Evolutionary conservation across 805 yeast genomes (phyloP).

Genomic region (Starmerella kuoi): DNA sequence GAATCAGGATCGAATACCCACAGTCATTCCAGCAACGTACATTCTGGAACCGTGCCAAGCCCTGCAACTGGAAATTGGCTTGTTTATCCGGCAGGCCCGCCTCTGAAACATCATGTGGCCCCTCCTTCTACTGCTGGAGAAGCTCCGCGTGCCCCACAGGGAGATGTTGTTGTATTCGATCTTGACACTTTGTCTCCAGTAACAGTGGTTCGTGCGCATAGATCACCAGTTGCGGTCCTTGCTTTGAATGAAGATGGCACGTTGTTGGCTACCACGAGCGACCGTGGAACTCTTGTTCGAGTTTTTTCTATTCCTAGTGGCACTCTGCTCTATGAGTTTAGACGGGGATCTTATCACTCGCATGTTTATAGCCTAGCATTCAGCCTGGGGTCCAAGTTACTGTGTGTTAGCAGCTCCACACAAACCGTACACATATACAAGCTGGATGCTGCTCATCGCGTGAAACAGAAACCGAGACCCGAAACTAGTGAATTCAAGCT

Average conservation of each 20-base stretch:
- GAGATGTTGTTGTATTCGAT: conserved; percentile 71
- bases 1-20: neutral
- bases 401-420: conserved; percentile 78
- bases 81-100: conserved; percentile 43
- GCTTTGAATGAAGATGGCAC: conserved; percentile 64
- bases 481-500: neutral
- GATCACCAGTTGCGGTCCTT: conserved; percentile 56
- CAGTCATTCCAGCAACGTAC: neutral
- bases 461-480: neutral
- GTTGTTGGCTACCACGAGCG: conserved; percentile 76
- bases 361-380: conserved; percentile 65
- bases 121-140: conserved; percentile 14
- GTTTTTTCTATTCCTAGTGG: conserved; percentile 56
- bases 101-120: conserved; percentile 17
- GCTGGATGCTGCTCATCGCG: conserved; percentile 7
- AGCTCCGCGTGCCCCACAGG: conserved; percentile 30
- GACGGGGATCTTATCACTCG: conserved; percentile 81
- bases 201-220: conserved; percentile 78
- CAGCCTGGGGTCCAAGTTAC: conserved; percentile 51
- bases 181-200: conserved; percentile 60
- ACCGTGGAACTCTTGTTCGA: conserved; percentile 79
- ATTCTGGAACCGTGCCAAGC: conserved; percentile 5
- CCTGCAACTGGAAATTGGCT: conserved; percentile 25
- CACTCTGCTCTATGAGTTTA: conserved; percentile 51
- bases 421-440: conserved; percentile 83